phyloP scores from a whole-genome alignment of 345 rosid genomes.

The Barbarea vulgaris region DNA sequence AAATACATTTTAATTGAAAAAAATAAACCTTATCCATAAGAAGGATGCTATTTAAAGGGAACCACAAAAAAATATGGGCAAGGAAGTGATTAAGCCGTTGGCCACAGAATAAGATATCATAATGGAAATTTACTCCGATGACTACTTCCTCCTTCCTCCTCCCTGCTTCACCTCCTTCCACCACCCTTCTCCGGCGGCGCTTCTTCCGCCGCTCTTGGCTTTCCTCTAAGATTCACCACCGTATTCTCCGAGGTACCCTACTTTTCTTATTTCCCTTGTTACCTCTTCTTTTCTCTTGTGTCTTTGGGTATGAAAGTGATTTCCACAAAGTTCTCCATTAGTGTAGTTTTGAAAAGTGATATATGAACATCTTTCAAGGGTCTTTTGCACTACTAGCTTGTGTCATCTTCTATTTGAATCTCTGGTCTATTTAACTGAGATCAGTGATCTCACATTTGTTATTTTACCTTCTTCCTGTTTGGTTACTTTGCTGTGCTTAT shows the following conservation, averaged over 20 bases:
- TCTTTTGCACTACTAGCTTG: neutral
- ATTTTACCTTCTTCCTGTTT: no score
- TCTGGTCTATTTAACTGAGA: neutral
- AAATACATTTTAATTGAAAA: no score
- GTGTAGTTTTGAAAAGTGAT: neutral
- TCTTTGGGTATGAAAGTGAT: neutral
- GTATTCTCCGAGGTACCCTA: conserved; percentile 27
- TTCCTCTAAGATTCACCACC: conserved; percentile 18
- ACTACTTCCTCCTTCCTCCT: conserved; percentile 35
- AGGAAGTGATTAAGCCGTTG: conserved; percentile 4
- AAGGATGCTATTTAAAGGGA: neutral
- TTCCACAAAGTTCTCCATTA: neutral
- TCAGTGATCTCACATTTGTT: neutral
- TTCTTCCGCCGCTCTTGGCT: conserved; percentile 16
- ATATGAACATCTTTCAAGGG: neutral
- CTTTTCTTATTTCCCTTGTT: neutral
- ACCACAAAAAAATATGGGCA: conserved; percentile 12
- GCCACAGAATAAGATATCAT: conserved; percentile 14
- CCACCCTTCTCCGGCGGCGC: conserved; percentile 15
- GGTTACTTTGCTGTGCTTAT: neutral
- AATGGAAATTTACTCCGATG: conserved; percentile 37
- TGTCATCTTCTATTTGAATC: neutral
- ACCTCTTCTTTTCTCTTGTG: no score
- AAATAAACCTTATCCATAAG: conserved; percentile 36
- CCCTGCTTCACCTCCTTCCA: conserved; percentile 19